Evolutionary conservation across 345 rosid species (phyloP).

Genomic region (Conringia planisiliqua): DNA sequence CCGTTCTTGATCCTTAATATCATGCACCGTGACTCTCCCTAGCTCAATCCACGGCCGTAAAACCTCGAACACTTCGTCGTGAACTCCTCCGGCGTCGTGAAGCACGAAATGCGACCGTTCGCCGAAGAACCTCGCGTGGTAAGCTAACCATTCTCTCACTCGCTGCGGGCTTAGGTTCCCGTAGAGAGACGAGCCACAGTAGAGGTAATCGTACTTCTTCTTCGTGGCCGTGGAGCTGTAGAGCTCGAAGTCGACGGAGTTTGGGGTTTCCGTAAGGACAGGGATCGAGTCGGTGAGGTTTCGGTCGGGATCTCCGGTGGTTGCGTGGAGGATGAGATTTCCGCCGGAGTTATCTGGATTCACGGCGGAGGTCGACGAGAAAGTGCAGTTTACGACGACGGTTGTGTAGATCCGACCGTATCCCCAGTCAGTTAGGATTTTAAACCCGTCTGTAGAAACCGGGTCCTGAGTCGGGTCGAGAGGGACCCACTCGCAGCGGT

Average conservation of each 20-base stretch:
- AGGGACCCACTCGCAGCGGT: constrained; percentile 72
- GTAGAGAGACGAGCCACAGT: constrained; percentile 82
- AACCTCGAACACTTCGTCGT: constrained; percentile 67
- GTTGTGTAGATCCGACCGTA: constrained; percentile 89
- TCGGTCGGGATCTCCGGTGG: constrained; percentile 53
- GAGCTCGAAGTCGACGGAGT: constrained; percentile 37
- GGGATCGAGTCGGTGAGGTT: constrained; percentile 61
- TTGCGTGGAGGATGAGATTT: constrained; percentile 57
- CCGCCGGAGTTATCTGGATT: constrained; percentile 73
- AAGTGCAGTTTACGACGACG: constrained; percentile 80
- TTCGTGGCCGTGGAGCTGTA: constrained; percentile 23
- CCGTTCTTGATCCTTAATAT: constrained; percentile 75
- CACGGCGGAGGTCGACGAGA: constrained; percentile 38
- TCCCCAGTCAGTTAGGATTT: constrained; percentile 92
- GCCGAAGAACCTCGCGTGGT: constrained; percentile 74
- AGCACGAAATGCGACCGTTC: constrained; percentile 73
- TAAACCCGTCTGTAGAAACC: constrained; percentile 35
- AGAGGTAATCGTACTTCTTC: constrained; percentile 73
- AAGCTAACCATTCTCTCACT: constrained; percentile 84
- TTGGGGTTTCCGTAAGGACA: constrained; percentile 47
- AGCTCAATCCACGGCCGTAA: constrained; percentile 89
- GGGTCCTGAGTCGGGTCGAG: constrained; percentile 18
- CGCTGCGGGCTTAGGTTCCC: constrained; percentile 80
- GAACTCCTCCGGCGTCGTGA: constrained; percentile 87
- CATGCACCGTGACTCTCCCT: constrained; percentile 78